Evolutionary conservation across 2,329 filamentous ascomycete species (phyloP).

Genomic region (Trichoderma sp.): DNA sequence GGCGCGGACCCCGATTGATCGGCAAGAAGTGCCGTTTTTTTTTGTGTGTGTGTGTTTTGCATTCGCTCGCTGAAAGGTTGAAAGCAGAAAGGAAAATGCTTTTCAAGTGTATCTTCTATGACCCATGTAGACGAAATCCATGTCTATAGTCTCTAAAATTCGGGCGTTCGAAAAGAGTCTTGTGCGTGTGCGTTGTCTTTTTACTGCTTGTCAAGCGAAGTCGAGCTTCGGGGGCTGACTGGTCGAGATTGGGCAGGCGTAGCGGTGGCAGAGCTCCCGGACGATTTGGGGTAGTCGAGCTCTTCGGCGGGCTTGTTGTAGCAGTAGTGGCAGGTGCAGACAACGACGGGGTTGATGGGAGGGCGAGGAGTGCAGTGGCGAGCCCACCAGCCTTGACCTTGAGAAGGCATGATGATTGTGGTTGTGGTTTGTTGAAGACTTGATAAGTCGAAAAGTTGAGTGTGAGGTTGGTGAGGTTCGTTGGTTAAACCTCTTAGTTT

Average conservation of each 20-base stretch:
- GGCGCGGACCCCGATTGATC: slow-evolving; percentile 7
- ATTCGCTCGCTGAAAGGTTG: neutral
- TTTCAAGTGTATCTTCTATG: neutral
- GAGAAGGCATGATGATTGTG: slow-evolving; percentile 39
- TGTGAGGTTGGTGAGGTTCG: neutral
- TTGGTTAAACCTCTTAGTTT: neutral
- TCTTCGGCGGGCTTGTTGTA: slow-evolving; percentile 34
- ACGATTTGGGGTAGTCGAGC: slow-evolving; percentile 5
- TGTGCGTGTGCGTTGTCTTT: no score
- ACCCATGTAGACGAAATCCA: neutral
- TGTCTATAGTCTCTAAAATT: neutral
- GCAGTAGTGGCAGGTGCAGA: slow-evolving; percentile 45
- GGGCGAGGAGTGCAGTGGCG: slow-evolving; percentile 48
- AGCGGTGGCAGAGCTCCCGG: neutral
- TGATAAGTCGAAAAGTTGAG: neutral
- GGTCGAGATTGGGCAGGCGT: slow-evolving; percentile 11
- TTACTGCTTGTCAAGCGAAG: slow-evolving; percentile 9
- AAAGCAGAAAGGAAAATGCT: neutral
- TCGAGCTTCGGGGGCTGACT: slow-evolving; percentile 10
- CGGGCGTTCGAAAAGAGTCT: neutral
- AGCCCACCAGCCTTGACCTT: slow-evolving; percentile 45
- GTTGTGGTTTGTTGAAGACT: neutral
- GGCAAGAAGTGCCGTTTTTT: neutral
- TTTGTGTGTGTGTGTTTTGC: neutral
- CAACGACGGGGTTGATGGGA: slow-evolving; percentile 41